These are phyloP conservation scores for Cicer cuneatum DNA, from an alignment of 306 rosid genomes.

Conservation along the genomic window DNA sequence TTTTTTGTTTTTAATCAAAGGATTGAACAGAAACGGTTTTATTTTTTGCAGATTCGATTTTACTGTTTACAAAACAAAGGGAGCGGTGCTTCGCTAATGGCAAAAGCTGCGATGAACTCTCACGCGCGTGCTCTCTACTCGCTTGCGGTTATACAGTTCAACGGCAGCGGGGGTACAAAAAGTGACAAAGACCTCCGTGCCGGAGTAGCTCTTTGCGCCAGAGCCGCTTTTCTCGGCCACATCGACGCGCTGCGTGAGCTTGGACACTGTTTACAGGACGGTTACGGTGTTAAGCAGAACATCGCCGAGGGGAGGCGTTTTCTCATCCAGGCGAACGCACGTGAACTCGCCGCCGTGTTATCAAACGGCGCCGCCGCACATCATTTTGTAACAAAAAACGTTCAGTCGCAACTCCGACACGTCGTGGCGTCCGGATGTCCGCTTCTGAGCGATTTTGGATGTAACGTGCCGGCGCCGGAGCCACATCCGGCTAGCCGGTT, in stretches of 20 bases:
- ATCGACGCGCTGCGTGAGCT: constrained; percentile 90
- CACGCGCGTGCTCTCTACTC: constrained; percentile 93
- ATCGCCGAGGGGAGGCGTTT: constrained; percentile 84
- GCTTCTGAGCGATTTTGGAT: constrained; percentile 87
- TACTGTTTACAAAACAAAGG: constrained; percentile 89
- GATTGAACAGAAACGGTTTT: background rate
- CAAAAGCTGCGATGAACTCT: constrained; percentile 89
- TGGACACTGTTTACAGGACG: constrained; percentile 97
- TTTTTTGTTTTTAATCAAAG: background rate
- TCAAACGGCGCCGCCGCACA: constrained; percentile 48
- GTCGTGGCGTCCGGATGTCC: constrained; percentile 63
- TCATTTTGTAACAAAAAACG: constrained; percentile 53
- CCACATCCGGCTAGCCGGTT: constrained; percentile 73
- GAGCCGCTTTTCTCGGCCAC: constrained; percentile 95
- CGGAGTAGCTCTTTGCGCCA: constrained; percentile 92
- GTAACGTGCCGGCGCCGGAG: constrained; percentile 91
- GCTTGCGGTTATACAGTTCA: constrained; percentile 90
- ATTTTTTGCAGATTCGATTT: constrained; percentile 77
- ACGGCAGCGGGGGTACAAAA: constrained; percentile 96
- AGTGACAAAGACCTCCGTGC: constrained; percentile 93
- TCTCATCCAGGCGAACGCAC: constrained; percentile 89
- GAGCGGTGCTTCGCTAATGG: constrained; percentile 92
- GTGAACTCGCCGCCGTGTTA: constrained; percentile 83
- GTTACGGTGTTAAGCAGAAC: constrained; percentile 92
- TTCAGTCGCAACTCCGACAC: constrained; percentile 57